Evolutionary conservation across 768 basidiomycete genomes (phyloP), one percentile per base, ranked within the genome.

Genomic region (Russula compacta): DNA sequence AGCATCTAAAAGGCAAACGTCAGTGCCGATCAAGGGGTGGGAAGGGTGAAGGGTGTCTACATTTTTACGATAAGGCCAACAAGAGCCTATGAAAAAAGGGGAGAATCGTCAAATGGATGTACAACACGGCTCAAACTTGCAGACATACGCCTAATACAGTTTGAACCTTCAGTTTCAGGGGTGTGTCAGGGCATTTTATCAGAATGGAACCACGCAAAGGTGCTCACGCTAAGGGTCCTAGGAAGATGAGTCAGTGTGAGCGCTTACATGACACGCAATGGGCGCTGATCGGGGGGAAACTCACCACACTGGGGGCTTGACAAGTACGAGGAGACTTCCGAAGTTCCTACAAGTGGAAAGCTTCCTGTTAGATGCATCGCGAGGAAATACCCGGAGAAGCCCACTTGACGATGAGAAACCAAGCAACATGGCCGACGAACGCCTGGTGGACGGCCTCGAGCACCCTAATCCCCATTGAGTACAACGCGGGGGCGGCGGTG

Each of bases 211-310:
- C n/a, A 21, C 1, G 38, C 4, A 40, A 29, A 24, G 32, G 9
- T 42, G 51, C 64, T 66, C 54, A 66, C 65, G 42, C 63, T 54
- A 40, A 66, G 59, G 42, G 65, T 57, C 65, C 65, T 66, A 19
- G 6, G 11, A 35, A 35, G 29, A 35, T 7, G 42, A 51, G 46
- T 32, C 38, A 53, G 40, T 44, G 32, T 47, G 32, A 47, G 19
- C 50, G 21, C 42, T 10, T 12, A 38, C 19, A 29, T 43, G 56
- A 32, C 19, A 47, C 1, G 3, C 19, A 14, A 14, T 29, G 36
- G 29, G 52, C 19, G 44, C 42, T 36, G 46, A 44, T 32, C 14
- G 42, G n/a, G n/a, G n/a, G 42, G 50, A 29, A 29, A 47, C 65
- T 52, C 50, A 66, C 65, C 65, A 66, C 32, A 66, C 53, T 29